phyloP scores from a whole-genome alignment of 2,329 filamentous ascomycete genomes.

The Hysterium pulicare region DNA sequence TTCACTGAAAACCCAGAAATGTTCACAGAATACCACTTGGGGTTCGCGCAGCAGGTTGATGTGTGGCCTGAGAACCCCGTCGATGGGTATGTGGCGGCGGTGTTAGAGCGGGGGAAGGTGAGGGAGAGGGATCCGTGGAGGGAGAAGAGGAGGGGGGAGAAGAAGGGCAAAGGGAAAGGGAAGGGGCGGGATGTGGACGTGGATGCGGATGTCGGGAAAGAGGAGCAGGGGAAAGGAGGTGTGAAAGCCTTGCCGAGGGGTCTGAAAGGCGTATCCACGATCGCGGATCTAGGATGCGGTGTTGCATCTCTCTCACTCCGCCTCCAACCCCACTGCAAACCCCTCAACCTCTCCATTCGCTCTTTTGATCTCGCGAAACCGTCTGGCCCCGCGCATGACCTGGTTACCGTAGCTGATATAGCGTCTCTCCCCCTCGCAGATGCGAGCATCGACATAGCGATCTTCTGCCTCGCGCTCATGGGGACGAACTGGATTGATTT shows the following conservation, averaged over 20 bases:
- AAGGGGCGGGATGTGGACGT: slow-evolving; percentile 36
- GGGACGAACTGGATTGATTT: slow-evolving; percentile 98
- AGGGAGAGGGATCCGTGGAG: slow-evolving; percentile 33
- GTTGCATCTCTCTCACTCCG: slow-evolving; percentile 76
- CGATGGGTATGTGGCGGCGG: slow-evolving; percentile 73
- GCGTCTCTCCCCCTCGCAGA: slow-evolving; percentile 74
- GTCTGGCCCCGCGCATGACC: slow-evolving; percentile 64
- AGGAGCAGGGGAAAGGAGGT: slow-evolving; percentile 16
- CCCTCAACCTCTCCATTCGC: slow-evolving; percentile 69
- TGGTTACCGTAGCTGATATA: slow-evolving; percentile 87
- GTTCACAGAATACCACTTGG: slow-evolving; percentile 94
- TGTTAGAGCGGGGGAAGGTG: slow-evolving; percentile 64
- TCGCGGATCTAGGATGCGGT: slow-evolving; percentile 91
- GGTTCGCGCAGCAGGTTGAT: slow-evolving; percentile 91
- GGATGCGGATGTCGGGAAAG: slow-evolving; percentile 36
- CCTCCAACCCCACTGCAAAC: slow-evolving; percentile 61
- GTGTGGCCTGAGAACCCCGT: slow-evolving; percentile 97
- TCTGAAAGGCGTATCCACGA: slow-evolving; percentile 63
- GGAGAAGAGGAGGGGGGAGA: slow-evolving; percentile 40
- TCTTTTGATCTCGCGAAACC: slow-evolving; percentile 86
- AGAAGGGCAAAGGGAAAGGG: slow-evolving; percentile 23
- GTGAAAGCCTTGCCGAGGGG: slow-evolving; percentile 65
- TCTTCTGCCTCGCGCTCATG: slow-evolving; percentile 97
- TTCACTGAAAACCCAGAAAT: slow-evolving; percentile 86
- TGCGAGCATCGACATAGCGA: slow-evolving; percentile 75